Conservation (phyloP, 2,329 filamentous ascomycete genomes). For the Nakataea oryzae region DNA sequence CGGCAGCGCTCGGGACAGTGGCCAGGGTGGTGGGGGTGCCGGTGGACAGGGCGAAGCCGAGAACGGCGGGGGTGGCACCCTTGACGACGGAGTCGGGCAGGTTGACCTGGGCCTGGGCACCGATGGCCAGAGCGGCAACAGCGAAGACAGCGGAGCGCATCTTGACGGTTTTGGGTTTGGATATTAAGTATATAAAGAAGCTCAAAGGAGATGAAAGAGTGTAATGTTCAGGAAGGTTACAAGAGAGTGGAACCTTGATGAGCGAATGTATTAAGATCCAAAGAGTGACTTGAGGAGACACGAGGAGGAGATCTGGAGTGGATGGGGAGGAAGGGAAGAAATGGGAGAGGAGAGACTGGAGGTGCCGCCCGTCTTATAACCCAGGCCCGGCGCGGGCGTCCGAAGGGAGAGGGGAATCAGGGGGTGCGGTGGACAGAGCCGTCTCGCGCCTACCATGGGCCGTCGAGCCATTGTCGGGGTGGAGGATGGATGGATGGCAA, state of each 20-base stretch:
- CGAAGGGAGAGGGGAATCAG: background rate
- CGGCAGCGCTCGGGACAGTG: background rate
- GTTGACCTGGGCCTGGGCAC: background rate
- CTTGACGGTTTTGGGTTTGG: background rate
- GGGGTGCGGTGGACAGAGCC: background rate
- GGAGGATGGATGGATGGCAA: background rate
- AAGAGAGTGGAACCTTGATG: slow-evolving; percentile 1
- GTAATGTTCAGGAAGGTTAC: background rate
- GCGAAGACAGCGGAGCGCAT: slow-evolving; percentile 1
- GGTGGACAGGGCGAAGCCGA: background rate
- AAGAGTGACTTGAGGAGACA: slow-evolving; percentile 1
- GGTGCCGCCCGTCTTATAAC: background rate
- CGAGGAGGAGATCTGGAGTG: background rate
- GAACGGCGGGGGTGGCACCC: background rate
- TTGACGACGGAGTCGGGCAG: background rate
- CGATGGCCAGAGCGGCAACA: background rate
- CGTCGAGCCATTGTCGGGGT: background rate
- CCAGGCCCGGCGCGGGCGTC: background rate
- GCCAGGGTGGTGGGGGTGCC: background rate
- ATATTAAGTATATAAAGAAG: background rate
- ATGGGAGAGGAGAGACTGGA: background rate
- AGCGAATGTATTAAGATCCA: background rate
- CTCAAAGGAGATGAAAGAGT: background rate
- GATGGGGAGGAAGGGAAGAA: background rate
- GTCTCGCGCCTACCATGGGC: background rate